Evolutionary conservation across 176 grass and related monocot species (phyloP), one percentile per base, ranked within the genome.

Genomic region (Miscanthus lutarioriparius): DNA sequence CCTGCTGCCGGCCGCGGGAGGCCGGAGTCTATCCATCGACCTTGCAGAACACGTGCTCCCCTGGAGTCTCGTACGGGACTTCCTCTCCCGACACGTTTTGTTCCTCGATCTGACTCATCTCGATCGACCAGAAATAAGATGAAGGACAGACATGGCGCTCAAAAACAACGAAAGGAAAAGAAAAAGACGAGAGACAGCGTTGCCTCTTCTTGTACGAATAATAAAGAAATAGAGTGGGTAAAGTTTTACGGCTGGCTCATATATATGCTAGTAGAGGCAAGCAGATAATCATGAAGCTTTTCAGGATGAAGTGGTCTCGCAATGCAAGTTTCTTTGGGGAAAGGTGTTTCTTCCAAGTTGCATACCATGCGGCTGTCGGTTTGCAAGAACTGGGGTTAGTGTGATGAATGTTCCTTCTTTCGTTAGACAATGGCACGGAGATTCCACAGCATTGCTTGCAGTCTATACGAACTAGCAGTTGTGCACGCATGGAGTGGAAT

Each of bases 371-470:
- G 7, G 27, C 2, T 38, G 68, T 26, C 30, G 39, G 35, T 47
- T 48, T 22, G 1, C 38, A 14, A n/a, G 68, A 20, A 32, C 10
- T 13, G 6, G 6, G 58, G 7, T 30, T 22, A 23, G 41, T 80
- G 41, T 1, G 59, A 74, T 40, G 85, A 41, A 30, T 37, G 58
- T 65, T 65, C 54, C 41, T 49, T 35, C 12, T 76, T 33, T 7
- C 4, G 26, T 5, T 48, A 2, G 67, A 74, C 30, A 82, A 82
- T n/a, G 38, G 30, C 26, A 51, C 22, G 56, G 15, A 22, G 10
- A 70, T 70, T 87, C 79, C 38, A 70, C 22, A 23, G 16, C 69
- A 2, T 82, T 38, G 80, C 72, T 62, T 81, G 27, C 71, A 13
- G 1, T 76, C 35, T n/a, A 14, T 14, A 30, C 58, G 17, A 40